phyloP scores from a whole-genome alignment of 371 early-diverging fungal genomes.

The Mucor saturninus region DNA sequence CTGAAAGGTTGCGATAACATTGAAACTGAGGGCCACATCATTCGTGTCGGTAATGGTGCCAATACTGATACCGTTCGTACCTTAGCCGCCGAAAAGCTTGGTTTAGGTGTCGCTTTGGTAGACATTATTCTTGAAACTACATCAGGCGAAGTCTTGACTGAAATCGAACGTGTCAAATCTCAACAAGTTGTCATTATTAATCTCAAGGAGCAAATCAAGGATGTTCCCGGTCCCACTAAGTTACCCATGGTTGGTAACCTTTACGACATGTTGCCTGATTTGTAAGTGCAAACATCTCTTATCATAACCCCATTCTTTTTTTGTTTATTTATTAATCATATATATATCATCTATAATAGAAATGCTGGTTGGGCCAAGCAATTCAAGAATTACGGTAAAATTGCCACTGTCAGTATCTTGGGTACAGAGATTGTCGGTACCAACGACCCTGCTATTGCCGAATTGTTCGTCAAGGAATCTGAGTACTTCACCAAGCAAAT shows the following conservation, averaged over 20 bases:
- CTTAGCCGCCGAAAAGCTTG: slow-evolving; percentile 37
- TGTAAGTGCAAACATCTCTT: slow-evolving; percentile 25
- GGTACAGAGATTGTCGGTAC: slow-evolving; percentile 30
- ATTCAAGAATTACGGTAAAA: slow-evolving; percentile 35
- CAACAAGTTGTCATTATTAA: slow-evolving; percentile 37
- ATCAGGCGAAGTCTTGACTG: slow-evolving; percentile 20
- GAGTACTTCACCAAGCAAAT: slow-evolving; percentile 51
- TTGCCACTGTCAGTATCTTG: slow-evolving; percentile 32
- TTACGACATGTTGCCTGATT: slow-evolving; percentile 41
- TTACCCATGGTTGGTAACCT: slow-evolving; percentile 41
- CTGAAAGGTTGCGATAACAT: slow-evolving; percentile 24
- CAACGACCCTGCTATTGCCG: slow-evolving; percentile 43
- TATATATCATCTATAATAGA: slow-evolving; percentile 10
- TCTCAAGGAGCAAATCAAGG: slow-evolving; percentile 27
- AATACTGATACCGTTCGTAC: slow-evolving; percentile 34
- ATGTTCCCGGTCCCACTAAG: slow-evolving; percentile 31
- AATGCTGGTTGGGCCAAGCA: slow-evolving; percentile 30
- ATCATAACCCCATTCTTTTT: neutral
- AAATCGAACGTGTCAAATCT: slow-evolving; percentile 25
- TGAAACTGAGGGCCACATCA: slow-evolving; percentile 38
- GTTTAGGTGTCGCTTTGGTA: slow-evolving; percentile 12
- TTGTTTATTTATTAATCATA: no score
- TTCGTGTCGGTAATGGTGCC: slow-evolving; percentile 34
- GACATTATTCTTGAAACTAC: slow-evolving; percentile 22
- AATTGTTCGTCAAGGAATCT: slow-evolving; percentile 39